Percentiles rank a stretch among this genome's conserved stretches.
Conservation (phyloP, 768 basidiomycete species). For the Mycena alexandri region DNA sequence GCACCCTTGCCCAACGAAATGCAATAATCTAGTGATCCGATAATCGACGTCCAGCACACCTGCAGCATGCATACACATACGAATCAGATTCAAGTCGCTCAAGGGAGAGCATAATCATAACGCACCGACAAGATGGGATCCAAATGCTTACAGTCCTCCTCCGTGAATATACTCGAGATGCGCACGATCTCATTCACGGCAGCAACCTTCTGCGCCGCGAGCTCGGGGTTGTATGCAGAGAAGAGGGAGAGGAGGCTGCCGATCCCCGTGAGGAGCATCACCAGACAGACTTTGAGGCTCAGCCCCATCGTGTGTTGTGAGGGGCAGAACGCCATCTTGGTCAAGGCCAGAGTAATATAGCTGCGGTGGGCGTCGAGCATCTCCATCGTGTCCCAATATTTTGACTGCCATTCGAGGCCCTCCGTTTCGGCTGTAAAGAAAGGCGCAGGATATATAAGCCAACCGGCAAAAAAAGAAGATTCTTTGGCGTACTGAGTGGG, state of each 20-base stretch:
- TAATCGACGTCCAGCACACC: conserved; percentile 17
- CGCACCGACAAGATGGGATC: conserved; percentile 25
- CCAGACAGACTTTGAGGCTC: conserved; percentile 11
- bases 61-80: neutral
- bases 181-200: conserved; percentile 17
- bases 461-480: neutral
- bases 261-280: conserved; percentile 19
- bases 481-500: conserved; percentile 5
- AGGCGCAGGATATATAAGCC: neutral
- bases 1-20: neutral
- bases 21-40: conserved; percentile 4
- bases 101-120: neutral
- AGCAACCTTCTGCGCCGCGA: conserved; percentile 17
- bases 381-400: conserved; percentile 31
- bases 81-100: too few species aligned
- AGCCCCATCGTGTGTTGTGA: conserved; percentile 2
- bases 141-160: conserved; percentile 15
- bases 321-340: conserved; percentile 24
- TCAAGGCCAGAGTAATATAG: conserved; percentile 21
- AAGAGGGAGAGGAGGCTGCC: conserved; percentile 48
- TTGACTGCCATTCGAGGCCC: conserved; percentile 14
- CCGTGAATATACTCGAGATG: conserved; percentile 17
- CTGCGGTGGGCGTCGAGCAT: conserved; percentile 28
- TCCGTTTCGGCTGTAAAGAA: neutral
- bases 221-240: conserved; percentile 16